Conservation (phyloP, 1,284 basidiomycete species). For the Pyrrhoderma noxium region DNA sequence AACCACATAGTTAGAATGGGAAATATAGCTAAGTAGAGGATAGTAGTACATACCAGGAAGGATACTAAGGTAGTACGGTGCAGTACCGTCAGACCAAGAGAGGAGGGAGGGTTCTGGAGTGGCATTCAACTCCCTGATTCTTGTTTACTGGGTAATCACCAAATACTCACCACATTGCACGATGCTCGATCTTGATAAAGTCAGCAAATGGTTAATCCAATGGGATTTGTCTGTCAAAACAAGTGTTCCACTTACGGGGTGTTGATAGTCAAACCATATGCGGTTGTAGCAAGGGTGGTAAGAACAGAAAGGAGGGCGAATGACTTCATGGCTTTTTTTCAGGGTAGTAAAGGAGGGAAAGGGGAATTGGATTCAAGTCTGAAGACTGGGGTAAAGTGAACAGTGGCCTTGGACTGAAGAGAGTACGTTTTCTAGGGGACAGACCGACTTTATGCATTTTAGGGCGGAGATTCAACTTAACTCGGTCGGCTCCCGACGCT, state of each 20-base stretch:
- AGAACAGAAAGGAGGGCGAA: slow-evolving; percentile 38
- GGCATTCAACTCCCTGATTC: not conserved
- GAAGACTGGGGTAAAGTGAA: not conserved
- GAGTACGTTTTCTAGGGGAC: too few species aligned
- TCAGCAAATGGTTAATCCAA: slow-evolving; percentile 2
- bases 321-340: slow-evolving; percentile 40
- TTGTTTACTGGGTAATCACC: not conserved
- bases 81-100: slow-evolving; percentile 41
- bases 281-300: slow-evolving; percentile 36
- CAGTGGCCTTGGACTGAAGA: not conserved
- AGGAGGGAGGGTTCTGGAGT: slow-evolving; percentile 50
- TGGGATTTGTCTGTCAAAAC: not conserved
- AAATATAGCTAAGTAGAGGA: not conserved
- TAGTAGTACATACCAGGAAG: slow-evolving; percentile 48
- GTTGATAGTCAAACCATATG: slow-evolving; percentile 50
- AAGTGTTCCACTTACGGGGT: slow-evolving; percentile 49
- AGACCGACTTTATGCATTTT: too few species aligned
- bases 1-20: not conserved
- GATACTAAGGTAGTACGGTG: slow-evolving; percentile 61
- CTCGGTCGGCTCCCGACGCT: too few species aligned
- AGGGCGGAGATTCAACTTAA: too few species aligned
- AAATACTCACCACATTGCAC: slow-evolving; percentile 49
- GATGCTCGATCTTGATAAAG: slow-evolving; percentile 30
- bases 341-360: not conserved
- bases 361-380: not conserved